Evolutionary conservation across 148 eudicot species (phyloP).

Genomic region (Vaccinium myrtillus): DNA sequence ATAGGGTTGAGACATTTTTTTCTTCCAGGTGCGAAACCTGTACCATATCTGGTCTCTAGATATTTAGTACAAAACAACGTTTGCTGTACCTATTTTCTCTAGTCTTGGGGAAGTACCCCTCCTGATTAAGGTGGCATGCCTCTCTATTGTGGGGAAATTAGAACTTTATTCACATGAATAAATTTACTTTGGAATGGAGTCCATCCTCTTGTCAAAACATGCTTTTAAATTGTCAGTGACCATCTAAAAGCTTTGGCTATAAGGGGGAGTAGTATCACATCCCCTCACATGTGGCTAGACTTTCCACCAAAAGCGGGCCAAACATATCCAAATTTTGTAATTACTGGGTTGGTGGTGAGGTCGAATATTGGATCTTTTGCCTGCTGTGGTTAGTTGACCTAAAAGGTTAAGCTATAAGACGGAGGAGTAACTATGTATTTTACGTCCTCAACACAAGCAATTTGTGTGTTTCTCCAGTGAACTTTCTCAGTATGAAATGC

Average conservation of each 20-base stretch:
- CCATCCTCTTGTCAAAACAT: background rate
- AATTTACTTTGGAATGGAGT: background rate
- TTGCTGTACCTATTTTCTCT: slow-evolving; percentile 2
- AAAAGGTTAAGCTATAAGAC: background rate
- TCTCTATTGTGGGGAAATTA: background rate
- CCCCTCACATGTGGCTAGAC: background rate
- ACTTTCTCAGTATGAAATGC: background rate
- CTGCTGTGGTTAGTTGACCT: background rate
- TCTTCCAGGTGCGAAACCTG: background rate
- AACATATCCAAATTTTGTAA: background rate
- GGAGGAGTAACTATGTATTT: background rate
- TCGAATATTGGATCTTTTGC: background rate
- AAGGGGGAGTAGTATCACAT: background rate
- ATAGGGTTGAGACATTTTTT: background rate
- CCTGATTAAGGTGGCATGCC: background rate
- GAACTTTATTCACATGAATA: background rate
- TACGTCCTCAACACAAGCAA: background rate
- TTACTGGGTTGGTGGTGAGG: background rate
- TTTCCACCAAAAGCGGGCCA: background rate
- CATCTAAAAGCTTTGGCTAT: background rate
- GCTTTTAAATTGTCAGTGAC: background rate
- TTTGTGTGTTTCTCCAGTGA: background rate
- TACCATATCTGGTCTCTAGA: background rate
- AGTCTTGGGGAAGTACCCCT: background rate
- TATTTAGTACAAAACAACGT: background rate